These are phyloP conservation scores for Chlamydomonas applanata DNA, from an alignment of 139 green algal genomes.

Conservation along the genomic window DNA sequence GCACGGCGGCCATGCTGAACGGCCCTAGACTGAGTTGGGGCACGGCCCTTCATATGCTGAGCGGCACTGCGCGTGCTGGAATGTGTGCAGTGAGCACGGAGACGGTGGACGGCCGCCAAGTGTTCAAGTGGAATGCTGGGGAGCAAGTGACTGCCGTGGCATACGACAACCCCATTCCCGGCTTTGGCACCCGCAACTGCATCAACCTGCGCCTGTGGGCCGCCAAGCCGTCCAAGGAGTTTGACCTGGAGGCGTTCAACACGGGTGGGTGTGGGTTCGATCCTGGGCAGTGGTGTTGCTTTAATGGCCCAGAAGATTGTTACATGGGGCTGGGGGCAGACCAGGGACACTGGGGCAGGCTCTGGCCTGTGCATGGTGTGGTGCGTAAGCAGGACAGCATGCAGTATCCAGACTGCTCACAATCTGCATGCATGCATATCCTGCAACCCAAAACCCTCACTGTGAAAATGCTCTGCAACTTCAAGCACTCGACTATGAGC, in stretches of 20 bases:
- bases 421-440: too few relatives aligned
- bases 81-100: constrained; percentile 42
- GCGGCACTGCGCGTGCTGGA: background rate
- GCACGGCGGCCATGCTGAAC: too few relatives aligned
- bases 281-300: too few relatives aligned
- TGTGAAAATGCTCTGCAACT: too few relatives aligned
- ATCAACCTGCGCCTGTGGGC: constrained; percentile 98
- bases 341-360: too few relatives aligned
- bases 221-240: constrained; percentile 88
- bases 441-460: too few relatives aligned
- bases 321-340: too few relatives aligned
- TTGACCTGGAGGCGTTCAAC: constrained; percentile 99
- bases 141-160: constrained; percentile 92
- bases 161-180: constrained; percentile 98
- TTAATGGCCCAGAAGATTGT: too few relatives aligned
- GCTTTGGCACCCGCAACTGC: constrained; percentile 95
- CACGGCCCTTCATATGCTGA: too few relatives aligned
- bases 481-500: too few relatives aligned
- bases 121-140: constrained; percentile 94
- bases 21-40: too few relatives aligned
- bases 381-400: background rate
- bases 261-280: constrained; percentile 86
- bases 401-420: too few relatives aligned
- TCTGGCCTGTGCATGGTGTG: background rate
- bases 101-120: constrained; percentile 71